Percentiles rank a stretch among this genome's conserved stretches.
Evolutionary conservation across 805 yeast genomes (phyloP).

Genomic region (Candida koratica): DNA sequence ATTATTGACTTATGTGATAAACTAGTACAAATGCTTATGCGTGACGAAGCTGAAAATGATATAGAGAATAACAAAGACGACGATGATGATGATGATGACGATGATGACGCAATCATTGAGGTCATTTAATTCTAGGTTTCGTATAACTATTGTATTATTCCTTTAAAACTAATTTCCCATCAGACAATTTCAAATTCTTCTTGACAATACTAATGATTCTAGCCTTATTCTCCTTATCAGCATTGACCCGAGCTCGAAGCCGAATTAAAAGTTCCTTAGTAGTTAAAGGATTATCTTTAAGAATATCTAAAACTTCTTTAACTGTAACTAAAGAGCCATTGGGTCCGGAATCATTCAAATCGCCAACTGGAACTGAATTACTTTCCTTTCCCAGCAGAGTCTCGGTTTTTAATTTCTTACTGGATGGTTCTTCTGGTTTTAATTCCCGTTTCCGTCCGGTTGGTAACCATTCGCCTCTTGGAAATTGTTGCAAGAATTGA

Average conservation of each 20-base stretch:
- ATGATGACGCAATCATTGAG: constrained; percentile 48
- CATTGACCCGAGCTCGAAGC: constrained; percentile 58
- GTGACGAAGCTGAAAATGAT: constrained; percentile 64
- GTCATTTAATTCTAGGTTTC: constrained; percentile 29
- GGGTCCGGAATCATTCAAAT: constrained; percentile 35
- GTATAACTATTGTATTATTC: too few species aligned
- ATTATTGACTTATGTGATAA: constrained; percentile 74
- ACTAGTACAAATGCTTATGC: constrained; percentile 83
- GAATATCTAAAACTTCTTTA: constrained; percentile 64
- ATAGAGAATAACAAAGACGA: constrained; percentile 47
- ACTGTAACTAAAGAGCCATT: constrained; percentile 54
- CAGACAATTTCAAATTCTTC: constrained; percentile 52
- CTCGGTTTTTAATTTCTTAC: constrained; percentile 28
- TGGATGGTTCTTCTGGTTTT: constrained; percentile 22
- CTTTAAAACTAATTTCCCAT: constrained; percentile 35
- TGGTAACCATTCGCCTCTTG: constrained; percentile 85
- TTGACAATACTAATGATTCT: constrained; percentile 56
- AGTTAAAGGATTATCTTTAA: constrained; percentile 53
- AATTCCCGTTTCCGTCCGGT: constrained; percentile 36
- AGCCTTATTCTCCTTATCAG: constrained; percentile 60
- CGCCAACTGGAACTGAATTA: constrained; percentile 24
- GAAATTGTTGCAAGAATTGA: constrained; percentile 59
- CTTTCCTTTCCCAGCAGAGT: constrained; percentile 12
- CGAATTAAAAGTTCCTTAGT: constrained; percentile 60
- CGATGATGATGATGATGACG: constrained; percentile 33